Evolutionary conservation across 73 alveolate species (phyloP).

Genomic region (Blepharisma stoltei): DNA sequence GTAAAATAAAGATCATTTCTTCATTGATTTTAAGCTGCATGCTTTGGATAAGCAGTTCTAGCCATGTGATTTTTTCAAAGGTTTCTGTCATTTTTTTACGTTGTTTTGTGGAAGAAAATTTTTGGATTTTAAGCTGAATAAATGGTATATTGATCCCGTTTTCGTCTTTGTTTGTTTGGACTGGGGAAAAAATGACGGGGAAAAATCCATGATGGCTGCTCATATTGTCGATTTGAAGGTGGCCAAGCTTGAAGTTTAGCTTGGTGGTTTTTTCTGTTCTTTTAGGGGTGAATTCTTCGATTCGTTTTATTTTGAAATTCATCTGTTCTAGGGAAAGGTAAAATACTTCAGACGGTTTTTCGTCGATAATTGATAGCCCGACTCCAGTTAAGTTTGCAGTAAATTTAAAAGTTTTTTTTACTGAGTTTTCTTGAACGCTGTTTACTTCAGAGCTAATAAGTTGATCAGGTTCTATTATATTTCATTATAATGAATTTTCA

Average conservation of each 20-base stretch:
- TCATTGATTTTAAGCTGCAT: constrained; percentile 5
- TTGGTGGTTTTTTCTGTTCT: constrained; percentile 33
- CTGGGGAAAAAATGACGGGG: constrained; percentile 57
- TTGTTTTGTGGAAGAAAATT: not conserved
- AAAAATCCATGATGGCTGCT: not conserved
- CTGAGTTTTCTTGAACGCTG: no score
- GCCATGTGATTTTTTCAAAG: constrained; percentile 24
- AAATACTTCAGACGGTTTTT: constrained; percentile 79
- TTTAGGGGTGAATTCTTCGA: not conserved
- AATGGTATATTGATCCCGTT: constrained; percentile 36
- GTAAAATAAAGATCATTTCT: not conserved
- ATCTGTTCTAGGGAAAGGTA: constrained; percentile 52
- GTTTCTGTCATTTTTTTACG: constrained; percentile 3
- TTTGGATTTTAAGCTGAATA: constrained; percentile 35
- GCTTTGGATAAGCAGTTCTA: constrained; percentile 30
- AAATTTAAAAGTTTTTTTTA: constrained; percentile 21
- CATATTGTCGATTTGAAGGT: constrained; percentile 52
- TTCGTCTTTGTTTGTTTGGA: constrained; percentile 19
- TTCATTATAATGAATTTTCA: no score
- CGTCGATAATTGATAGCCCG: constrained; percentile 77
- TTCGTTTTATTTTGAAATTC: constrained; percentile 4
- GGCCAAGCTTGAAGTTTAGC: constrained; percentile 42
- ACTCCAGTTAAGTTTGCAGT: constrained; percentile 69
- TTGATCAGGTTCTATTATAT: no score
- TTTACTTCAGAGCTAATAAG: not conserved